These are phyloP conservation scores for Colletotrichum trifolii DNA, from an alignment of 2,329 filamentous ascomycete genomes.

Conservation along the genomic window DNA sequence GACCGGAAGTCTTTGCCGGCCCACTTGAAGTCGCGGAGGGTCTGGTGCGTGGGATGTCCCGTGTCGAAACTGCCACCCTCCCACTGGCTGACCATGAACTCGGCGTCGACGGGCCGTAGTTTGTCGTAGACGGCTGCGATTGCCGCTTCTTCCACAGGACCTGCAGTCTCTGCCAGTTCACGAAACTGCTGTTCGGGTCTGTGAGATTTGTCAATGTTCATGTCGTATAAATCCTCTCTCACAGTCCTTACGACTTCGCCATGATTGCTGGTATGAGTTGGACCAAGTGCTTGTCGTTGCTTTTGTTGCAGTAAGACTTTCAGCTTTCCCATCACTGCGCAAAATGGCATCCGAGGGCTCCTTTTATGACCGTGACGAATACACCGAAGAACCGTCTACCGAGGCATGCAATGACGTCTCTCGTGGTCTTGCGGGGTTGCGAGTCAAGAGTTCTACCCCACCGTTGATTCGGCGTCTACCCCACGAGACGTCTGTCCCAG, in stretches of 20 bases:
- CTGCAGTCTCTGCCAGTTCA: not conserved
- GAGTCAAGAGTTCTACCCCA: conserved; percentile 5
- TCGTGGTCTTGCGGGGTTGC: not conserved
- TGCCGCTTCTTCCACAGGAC: not conserved
- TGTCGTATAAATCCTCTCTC: too few species aligned
- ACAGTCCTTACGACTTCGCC: not conserved
- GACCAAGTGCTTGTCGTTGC: not conserved
- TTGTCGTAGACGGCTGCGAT: conserved; percentile 33
- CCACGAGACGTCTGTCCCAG: not conserved
- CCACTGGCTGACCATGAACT: conserved; percentile 44
- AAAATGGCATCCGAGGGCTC: too few species aligned
- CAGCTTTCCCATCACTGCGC: not conserved
- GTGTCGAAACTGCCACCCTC: conserved; percentile 43
- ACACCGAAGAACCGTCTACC: not conserved
- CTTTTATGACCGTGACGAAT: not conserved
- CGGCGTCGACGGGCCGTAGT: conserved; percentile 40
- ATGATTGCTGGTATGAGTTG: not conserved
- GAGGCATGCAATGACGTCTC: not conserved
- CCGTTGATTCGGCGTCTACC: not conserved
- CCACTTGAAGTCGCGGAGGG: conserved; percentile 43
- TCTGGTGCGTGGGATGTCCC: conserved; percentile 39
- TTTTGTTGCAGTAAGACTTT: not conserved
- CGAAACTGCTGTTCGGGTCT: conserved; percentile 11
- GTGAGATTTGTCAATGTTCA: not conserved
- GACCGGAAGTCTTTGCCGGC: conserved; percentile 45